Percentiles rank a stretch among this genome's conserved stretches.
Conservation (phyloP, 495 filamentous ascomycete genomes). For the Pseudevernia furfuracea region DNA sequence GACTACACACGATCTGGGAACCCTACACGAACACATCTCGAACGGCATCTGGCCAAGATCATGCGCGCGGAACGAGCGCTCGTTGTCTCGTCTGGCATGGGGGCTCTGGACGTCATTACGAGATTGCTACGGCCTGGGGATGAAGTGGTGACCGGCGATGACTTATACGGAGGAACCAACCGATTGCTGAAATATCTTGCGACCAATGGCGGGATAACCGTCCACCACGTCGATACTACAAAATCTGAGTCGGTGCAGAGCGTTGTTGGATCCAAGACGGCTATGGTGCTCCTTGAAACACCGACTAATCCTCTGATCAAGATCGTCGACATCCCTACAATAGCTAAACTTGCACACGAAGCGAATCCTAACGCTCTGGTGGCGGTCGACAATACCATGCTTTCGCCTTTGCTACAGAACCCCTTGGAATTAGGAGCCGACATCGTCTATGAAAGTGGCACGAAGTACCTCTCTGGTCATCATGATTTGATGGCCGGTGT, state of each 20-base stretch:
- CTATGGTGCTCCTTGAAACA: slow-evolving; percentile 94
- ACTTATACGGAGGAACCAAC: slow-evolving; percentile 94
- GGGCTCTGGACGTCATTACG: slow-evolving; percentile 93
- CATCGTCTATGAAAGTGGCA: slow-evolving; percentile 94
- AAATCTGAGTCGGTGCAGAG: slow-evolving; percentile 54
- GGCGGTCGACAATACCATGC: slow-evolving; percentile 96
- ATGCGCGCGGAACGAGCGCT: slow-evolving; percentile 89
- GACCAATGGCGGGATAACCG: slow-evolving; percentile 77
- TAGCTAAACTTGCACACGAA: slow-evolving; percentile 66
- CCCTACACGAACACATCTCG: slow-evolving; percentile 90
- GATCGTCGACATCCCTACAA: slow-evolving; percentile 80
- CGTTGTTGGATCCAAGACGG: slow-evolving; percentile 69
- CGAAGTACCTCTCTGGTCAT: slow-evolving; percentile 95
- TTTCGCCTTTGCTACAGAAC: slow-evolving; percentile 85
- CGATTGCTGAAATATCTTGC: slow-evolving; percentile 86
- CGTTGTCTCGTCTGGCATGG: slow-evolving; percentile 94
- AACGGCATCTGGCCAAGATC: slow-evolving; percentile 96
- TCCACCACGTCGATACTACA: slow-evolving; percentile 96
- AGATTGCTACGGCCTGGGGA: slow-evolving; percentile 86
- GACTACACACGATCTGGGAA: slow-evolving; percentile 98
- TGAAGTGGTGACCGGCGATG: slow-evolving; percentile 93
- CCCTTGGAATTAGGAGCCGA: slow-evolving; percentile 91
- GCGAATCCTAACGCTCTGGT: slow-evolving; percentile 77
- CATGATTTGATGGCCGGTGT: slow-evolving; percentile 99
- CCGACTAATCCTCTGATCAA: slow-evolving; percentile 98